Evolutionary conservation across 345 rosid species (phyloP).

Genomic region (Citrus cavaleriei): DNA sequence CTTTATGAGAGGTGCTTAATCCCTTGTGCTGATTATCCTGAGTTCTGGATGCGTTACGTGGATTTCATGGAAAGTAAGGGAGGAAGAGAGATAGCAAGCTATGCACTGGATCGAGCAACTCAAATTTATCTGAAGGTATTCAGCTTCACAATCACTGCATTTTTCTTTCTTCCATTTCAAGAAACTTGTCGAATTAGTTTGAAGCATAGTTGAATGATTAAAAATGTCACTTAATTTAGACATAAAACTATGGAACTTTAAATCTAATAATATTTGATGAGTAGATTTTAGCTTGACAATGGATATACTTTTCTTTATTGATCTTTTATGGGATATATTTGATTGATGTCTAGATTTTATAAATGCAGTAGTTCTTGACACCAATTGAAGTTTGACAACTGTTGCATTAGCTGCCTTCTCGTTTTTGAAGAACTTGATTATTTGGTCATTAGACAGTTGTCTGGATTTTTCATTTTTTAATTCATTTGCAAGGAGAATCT

Average conservation of each 20-base stretch:
- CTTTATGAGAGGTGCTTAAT: conserved; percentile 89
- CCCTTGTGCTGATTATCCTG: conserved; percentile 80
- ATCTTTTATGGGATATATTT: not conserved
- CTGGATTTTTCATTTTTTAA: not conserved
- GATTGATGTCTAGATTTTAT: not conserved
- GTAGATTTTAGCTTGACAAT: not conserved
- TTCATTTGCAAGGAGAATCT: not conserved
- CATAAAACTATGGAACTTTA: not conserved
- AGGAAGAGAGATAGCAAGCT: conserved; percentile 85
- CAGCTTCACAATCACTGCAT: conserved; percentile 3
- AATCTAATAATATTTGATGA: not conserved
- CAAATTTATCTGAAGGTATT: conserved; percentile 69
- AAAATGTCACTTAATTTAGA: not conserved
- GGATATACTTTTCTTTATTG: too few relatives aligned
- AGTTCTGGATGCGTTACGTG: conserved; percentile 92
- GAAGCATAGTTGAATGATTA: not conserved
- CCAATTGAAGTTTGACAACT: not conserved
- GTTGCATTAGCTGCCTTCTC: not conserved
- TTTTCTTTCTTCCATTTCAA: not conserved
- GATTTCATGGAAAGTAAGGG: conserved; percentile 83
- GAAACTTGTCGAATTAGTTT: not conserved
- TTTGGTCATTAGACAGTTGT: not conserved
- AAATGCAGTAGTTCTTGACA: not conserved
- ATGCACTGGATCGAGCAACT: conserved; percentile 71
- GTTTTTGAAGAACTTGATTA: not conserved